These are phyloP conservation scores for Colletotrichum sp. DNA, from an alignment of 2,329 filamentous ascomycete species.

Conservation along the genomic window DNA sequence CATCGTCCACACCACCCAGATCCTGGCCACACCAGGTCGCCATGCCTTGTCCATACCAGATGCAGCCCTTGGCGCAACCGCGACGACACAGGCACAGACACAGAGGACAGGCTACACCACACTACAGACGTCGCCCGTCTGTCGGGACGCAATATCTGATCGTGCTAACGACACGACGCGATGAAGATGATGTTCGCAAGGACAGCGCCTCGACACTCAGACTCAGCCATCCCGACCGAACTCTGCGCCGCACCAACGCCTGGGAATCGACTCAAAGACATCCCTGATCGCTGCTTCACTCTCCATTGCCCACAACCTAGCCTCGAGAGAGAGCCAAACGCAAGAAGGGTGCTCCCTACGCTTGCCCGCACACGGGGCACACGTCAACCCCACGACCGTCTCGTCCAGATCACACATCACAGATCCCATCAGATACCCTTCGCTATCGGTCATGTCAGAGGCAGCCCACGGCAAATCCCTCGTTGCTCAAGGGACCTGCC, in stretches of 20 bases:
- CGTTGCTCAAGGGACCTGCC: neutral
- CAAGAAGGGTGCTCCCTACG: neutral
- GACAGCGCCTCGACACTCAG: neutral
- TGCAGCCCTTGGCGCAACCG: neutral
- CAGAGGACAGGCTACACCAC: neutral
- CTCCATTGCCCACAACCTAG: neutral
- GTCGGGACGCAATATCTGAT: neutral
- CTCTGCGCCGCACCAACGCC: neutral
- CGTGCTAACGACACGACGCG: neutral
- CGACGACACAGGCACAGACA: neutral
- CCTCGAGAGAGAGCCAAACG: neutral
- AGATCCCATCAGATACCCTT: neutral
- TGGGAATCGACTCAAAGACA: neutral
- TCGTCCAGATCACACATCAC: slow-evolving; percentile 6
- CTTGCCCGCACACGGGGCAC: neutral
- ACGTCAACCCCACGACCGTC: slow-evolving; percentile 11
- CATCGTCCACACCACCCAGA: neutral
- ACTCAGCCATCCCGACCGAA: neutral
- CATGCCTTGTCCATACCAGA: slow-evolving; percentile 1
- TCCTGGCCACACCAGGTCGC: neutral
- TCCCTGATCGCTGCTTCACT: slow-evolving; percentile 9
- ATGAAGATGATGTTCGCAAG: slow-evolving; percentile 10
- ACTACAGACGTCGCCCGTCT: neutral
- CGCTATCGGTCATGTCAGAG: neutral
- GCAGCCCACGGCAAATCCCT: neutral